Evolutionary conservation across 2,329 filamentous ascomycete genomes (phyloP).

Genomic region (Scedosporium minutisporum): DNA sequence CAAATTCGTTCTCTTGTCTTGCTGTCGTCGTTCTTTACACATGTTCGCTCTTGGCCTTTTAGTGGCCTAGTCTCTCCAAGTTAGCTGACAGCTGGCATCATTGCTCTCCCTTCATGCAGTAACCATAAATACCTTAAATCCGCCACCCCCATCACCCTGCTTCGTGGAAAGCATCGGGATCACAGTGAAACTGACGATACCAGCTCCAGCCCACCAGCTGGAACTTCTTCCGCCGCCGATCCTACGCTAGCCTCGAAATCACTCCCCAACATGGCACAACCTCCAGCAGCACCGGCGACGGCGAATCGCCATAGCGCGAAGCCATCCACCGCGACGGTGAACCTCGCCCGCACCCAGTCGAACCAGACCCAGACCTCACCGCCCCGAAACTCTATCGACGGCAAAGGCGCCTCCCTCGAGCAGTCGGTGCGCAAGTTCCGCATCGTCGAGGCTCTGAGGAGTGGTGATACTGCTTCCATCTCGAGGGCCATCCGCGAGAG

Average conservation of each 20-base stretch:
- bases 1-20: background rate
- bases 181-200: conserved; percentile 40
- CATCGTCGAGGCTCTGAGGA: conserved; percentile 84
- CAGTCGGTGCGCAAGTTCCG: conserved; percentile 92
- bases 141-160: conserved; percentile 39
- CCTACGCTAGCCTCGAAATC: conserved; percentile 20
- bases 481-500: conserved; percentile 72
- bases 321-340: conserved; percentile 34
- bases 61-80: conserved; percentile 11
- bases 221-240: conserved; percentile 23
- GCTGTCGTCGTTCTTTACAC: background rate
- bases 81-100: conserved; percentile 4
- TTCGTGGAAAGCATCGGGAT: conserved; percentile 37
- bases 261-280: conserved; percentile 25
- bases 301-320: conserved; percentile 34
- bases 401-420: conserved; percentile 58
- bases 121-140: conserved; percentile 47
- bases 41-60: background rate
- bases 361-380: conserved; percentile 4
- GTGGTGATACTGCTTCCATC: conserved; percentile 83
- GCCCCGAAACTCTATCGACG: conserved; percentile 15
- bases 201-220: conserved; percentile 36
- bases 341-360: conserved; percentile 20
- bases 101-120: conserved; percentile 12
- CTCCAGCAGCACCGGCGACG: conserved; percentile 15